Evolutionary conservation across 495 filamentous ascomycete species (phyloP).

Genomic region (Xylaria acuta): DNA sequence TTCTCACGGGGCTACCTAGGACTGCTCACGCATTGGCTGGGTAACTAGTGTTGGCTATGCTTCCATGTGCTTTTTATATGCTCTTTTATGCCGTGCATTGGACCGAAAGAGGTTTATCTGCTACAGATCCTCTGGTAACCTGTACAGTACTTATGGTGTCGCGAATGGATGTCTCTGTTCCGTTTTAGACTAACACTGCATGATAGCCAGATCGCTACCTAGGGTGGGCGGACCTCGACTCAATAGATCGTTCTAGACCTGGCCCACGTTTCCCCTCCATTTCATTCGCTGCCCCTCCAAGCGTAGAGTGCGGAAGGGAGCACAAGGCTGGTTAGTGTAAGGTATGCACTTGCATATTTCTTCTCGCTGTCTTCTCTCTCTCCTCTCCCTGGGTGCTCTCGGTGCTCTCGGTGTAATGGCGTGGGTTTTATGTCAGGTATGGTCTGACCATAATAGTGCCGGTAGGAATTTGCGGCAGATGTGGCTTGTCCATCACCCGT

Average conservation of each 20-base stretch:
- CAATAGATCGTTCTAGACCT: conserved; percentile 27
- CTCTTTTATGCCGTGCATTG: conserved; percentile 12
- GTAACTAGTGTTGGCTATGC: background rate
- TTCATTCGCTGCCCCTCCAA: background rate
- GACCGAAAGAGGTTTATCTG: conserved; percentile 19
- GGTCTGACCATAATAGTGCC: background rate
- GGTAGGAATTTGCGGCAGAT: conserved; percentile 12
- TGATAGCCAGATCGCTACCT: conserved; percentile 23
- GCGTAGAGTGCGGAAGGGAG: background rate
- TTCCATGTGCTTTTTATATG: background rate
- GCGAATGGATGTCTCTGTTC: conserved; percentile 23
- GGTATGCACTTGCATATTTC: conserved; percentile 19
- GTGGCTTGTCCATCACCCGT: conserved; percentile 12
- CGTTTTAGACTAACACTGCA: conserved; percentile 27
- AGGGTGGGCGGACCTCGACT: conserved; percentile 22
- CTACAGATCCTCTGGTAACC: conserved; percentile 9
- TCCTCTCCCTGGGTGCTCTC: conserved; percentile 5
- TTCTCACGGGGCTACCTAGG: conserved; percentile 13
- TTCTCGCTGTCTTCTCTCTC: background rate
- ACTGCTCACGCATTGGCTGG: conserved; percentile 17
- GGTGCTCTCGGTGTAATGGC: conserved; percentile 19
- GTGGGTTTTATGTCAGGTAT: background rate
- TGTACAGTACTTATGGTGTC: conserved; percentile 4
- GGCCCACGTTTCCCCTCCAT: conserved; percentile 18
- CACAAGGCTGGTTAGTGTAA: conserved; percentile 15